Base-by-base conservation (phyloP, 2,329 filamentous ascomycete species). In the Zymoseptoria tritici region DNA sequence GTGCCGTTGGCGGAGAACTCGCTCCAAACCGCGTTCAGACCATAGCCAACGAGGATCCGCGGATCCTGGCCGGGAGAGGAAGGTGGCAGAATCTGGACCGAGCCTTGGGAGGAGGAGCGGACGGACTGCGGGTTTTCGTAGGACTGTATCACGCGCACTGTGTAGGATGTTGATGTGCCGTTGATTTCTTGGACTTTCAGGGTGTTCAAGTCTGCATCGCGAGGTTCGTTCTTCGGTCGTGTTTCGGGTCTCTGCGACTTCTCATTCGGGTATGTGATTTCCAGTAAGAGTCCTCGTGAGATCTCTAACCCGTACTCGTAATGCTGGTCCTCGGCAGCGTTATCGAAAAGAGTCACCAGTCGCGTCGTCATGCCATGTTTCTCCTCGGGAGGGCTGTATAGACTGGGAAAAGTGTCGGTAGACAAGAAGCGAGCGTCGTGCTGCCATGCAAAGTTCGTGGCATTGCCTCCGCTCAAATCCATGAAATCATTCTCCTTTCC, bases 331-430 rank as follows among this genome's bases (percentile, higher is more conserved):
- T 81, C 74, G 0, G 76, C 79, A 3, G 77, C 74, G 67, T 84
- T 83, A 61, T 83, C 79, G 60, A 80, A 84, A 16, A 84, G 68
- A 2, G 78, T 79, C 55, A 83, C 73, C 13, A 79, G 67, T 49
- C 78, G 77, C 29, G 78, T 75, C 1, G 75, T 69, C 19, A 62
- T 59, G 11, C 67, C 69, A 26, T 59, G 53, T 24, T 59, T 49
- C 9, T 60, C 60, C 13, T 54, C 42, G n/a, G 65, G 66, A 19
- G 67, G 59, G 4, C 49, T 60, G 57, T 70, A 71, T 36, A 63
- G 62, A 20, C 68, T 65, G 4, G 67, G 66, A 52, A 71, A 70
- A 9, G 67, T 65, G 49, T 70, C 62, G 1, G 60, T 31, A 2
- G 63, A 52, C 6, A 64, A 20, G 36, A 71, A 69, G 4, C 71